Evolutionary conservation across 805 yeast species (phyloP).

Genomic region (Candida cerambycidarum): DNA sequence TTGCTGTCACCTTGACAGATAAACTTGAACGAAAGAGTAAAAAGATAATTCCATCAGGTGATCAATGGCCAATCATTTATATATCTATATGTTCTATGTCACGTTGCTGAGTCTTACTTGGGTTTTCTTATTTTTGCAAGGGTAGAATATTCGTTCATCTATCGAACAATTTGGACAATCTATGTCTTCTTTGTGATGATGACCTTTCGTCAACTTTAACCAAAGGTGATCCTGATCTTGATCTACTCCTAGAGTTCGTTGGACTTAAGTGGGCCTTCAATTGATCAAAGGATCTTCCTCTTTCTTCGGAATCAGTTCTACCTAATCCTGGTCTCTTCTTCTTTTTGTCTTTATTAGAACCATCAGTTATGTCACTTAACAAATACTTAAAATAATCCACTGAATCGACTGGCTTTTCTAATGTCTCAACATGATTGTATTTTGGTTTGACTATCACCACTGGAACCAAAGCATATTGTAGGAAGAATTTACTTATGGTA

Average conservation of each 20-base stretch:
- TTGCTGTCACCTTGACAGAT: neutral
- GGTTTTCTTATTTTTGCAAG: no score
- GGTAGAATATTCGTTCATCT: neutral
- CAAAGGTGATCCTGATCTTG: conserved; percentile 20
- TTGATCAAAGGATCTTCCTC: conserved; percentile 17
- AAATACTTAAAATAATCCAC: conserved; percentile 37
- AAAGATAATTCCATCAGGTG: no score
- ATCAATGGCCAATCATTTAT: no score
- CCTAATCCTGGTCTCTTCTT: conserved; percentile 13
- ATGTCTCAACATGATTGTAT: conserved; percentile 30
- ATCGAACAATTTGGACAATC: conserved; percentile 20
- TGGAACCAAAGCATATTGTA: conserved; percentile 45
- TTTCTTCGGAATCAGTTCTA: conserved; percentile 16
- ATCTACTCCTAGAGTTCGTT: conserved; percentile 8
- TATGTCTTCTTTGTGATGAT: conserved; percentile 6
- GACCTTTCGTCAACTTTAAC: conserved; percentile 16
- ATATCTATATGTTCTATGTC: no score
- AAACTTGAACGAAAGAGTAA: no score
- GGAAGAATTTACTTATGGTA: conserved; percentile 39
- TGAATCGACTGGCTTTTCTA: conserved; percentile 31
- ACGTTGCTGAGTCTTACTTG: no score
- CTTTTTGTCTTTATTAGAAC: conserved; percentile 19
- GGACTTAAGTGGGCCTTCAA: conserved; percentile 5
- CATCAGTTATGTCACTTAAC: conserved; percentile 25
- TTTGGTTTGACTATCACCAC: conserved; percentile 44